Evolutionary conservation across 139 green algal species (phyloP), one percentile per base, ranked within the genome.

Genomic region (Chlamydomonas applanata): DNA sequence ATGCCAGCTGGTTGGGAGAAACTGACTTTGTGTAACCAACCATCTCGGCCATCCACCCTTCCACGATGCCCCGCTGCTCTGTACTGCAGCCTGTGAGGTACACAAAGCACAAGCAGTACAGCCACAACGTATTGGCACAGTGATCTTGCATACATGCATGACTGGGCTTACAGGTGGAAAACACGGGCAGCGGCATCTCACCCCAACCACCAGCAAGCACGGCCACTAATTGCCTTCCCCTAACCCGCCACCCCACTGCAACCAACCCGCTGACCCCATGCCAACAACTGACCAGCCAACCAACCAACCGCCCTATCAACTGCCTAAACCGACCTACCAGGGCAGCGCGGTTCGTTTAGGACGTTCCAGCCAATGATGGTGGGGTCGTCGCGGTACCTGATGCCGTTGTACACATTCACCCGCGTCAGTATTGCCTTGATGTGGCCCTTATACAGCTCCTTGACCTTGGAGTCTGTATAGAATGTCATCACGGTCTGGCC

Each of bases 331-430:
- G 52, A 76, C 68, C 57, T 54, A 83, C 71, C 77, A 20, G 77
- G 77, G 71, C 77, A 83, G 7, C 77, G 53, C 29, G 77, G 77
- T 65, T 84, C 80, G 45, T 86, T 83, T 49, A 86, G 62, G 20
- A 83, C 72, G 45, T 82, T 69, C 77, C 73, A 82, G 27, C 53
- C 60, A 73, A 84, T 76, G 62, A 86, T 86, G 33, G 73, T 69
- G 33, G 81, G 76, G 29, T 79, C 69, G 49, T 77, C 76, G 49
- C 54, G 60, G 72, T 84, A 86, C 32, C 3, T n/a, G 30, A 75
- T 13, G 2, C 79, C 79, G 0, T 74, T 81, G 68, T 75, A 68
- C 16, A 33, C 25, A 46, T 82, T 84, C 53, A 84, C 68, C 0
- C 79, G 68, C 7, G 30, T 64, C 1, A 68, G 49, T 13, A 83